These are phyloP conservation scores for Neurospora sp. DNA, from an alignment of 495 filamentous ascomycete genomes.

Conservation along the genomic window DNA sequence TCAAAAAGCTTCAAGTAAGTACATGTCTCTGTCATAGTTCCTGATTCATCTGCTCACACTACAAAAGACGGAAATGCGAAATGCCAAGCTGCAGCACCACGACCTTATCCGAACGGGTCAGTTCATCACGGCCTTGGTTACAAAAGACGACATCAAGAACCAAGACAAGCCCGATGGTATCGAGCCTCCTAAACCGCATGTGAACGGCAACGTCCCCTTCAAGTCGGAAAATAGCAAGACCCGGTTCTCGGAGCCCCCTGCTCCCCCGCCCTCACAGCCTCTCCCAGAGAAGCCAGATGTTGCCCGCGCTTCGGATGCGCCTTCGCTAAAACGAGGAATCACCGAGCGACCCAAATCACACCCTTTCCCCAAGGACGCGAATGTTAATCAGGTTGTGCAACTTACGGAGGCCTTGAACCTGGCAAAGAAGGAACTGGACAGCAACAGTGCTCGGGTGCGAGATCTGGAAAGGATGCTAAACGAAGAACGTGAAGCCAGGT, in stretches of 20 bases:
- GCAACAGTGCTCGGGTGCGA: conserved; percentile 63
- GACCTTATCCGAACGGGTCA: conserved; percentile 74
- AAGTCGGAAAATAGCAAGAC: conserved; percentile 46
- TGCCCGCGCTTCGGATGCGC: conserved; percentile 39
- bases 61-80: conserved; percentile 70
- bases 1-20: conserved; percentile 85
- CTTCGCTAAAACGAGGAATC: conserved; percentile 58
- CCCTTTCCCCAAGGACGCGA: conserved; percentile 45
- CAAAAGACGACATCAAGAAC: conserved; percentile 62
- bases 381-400: conserved; percentile 60
- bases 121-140: conserved; percentile 65
- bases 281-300: conserved; percentile 82
- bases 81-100: conserved; percentile 74
- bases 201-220: conserved; percentile 37
- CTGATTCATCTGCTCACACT: conserved; percentile 1
- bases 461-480: conserved; percentile 70
- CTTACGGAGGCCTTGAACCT: conserved; percentile 72
- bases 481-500: conserved; percentile 70
- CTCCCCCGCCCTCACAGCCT: conserved; percentile 84
- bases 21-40: background rate
- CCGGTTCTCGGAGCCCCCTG: conserved; percentile 79
- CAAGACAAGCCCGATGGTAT: conserved; percentile 36
- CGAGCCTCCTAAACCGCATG: conserved; percentile 27
- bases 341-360: conserved; percentile 60
- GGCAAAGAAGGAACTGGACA: conserved; percentile 74